Evolutionary conservation across 139 green algal genomes (phyloP).

Genomic region (Edaphochlamys debaryana): DNA sequence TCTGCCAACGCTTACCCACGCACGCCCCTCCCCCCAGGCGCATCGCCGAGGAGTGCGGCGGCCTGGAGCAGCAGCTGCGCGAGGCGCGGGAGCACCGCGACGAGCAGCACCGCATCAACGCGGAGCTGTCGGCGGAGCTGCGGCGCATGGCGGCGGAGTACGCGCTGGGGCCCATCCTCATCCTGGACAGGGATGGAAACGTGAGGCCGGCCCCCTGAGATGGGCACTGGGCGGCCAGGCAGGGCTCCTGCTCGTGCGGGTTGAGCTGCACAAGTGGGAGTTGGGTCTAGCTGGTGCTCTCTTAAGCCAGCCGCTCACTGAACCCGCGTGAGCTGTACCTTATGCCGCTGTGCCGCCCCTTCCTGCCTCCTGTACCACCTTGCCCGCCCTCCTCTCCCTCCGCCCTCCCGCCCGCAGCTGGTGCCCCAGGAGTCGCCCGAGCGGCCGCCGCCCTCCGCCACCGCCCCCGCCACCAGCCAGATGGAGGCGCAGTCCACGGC

Average conservation of each 20-base stretch:
- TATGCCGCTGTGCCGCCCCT: no score
- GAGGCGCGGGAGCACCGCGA: conserved; percentile 34
- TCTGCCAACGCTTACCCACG: no score
- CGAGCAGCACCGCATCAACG: conserved; percentile 46
- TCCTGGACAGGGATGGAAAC: conserved; percentile 39
- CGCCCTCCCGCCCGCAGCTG: background rate
- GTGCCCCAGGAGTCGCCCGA: background rate
- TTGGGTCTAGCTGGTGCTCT: no score
- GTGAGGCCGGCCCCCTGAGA: background rate
- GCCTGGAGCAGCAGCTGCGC: conserved; percentile 13
- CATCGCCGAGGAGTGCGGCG: background rate
- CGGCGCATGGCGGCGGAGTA: conserved; percentile 46
- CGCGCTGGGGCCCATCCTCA: conserved; percentile 35
- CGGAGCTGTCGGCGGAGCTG: conserved; percentile 55
- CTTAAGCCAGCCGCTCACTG: no score
- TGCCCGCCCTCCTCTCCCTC: no score
- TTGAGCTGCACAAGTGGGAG: no score
- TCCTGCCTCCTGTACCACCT: no score
- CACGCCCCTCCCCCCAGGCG: conserved; percentile 1
- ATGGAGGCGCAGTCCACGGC: conserved; percentile 51
- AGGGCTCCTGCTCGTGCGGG: no score
- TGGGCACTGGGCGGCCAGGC: no score
- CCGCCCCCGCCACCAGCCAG: conserved; percentile 23
- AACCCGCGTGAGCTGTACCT: no score
- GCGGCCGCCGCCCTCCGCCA: conserved; percentile 14